Percentiles rank a stretch among this genome's conserved stretches.
These are phyloP conservation scores for Penicillium coprophilum DNA, from an alignment of 495 filamentous ascomycete genomes.

Conservation along the genomic window DNA sequence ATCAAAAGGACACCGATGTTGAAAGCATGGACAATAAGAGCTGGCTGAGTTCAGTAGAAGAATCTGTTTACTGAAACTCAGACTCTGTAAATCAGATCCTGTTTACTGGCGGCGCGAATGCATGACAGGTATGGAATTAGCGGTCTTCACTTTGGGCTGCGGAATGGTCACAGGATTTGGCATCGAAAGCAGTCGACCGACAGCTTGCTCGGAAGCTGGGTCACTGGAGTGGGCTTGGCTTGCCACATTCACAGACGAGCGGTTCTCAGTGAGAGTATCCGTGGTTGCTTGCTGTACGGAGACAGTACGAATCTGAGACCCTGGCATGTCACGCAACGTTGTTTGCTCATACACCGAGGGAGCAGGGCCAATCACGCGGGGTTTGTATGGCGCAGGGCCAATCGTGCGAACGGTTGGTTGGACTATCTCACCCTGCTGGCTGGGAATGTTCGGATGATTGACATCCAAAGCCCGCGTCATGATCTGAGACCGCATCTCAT, in stretches of 20 bases:
- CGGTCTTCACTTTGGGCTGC: not conserved
- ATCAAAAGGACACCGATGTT: not conserved
- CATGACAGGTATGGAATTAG: no score
- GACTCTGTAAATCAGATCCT: not conserved
- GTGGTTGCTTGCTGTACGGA: not conserved
- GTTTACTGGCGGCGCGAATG: not conserved
- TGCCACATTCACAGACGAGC: not conserved
- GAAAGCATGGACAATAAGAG: not conserved
- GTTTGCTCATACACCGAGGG: not conserved
- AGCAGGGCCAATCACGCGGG: not conserved
- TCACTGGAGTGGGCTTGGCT: not conserved
- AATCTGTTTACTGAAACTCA: not conserved
- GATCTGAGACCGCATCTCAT: not conserved
- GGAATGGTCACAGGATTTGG: not conserved
- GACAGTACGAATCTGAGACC: not conserved
- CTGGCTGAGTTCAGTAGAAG: not conserved
- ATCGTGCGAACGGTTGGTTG: not conserved
- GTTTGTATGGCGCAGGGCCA: not conserved
- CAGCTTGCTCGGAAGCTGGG: not conserved
- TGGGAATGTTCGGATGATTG: not conserved
- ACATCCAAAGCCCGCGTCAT: not conserved
- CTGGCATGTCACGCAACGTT: not conserved
- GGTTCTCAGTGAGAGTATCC: not conserved
- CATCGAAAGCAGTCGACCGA: not conserved
- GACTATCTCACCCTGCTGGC: not conserved